Base-by-base conservation (phyloP, 2,329 filamentous ascomycete genomes). In the Aaosphaeria pasadenensis region DNA sequence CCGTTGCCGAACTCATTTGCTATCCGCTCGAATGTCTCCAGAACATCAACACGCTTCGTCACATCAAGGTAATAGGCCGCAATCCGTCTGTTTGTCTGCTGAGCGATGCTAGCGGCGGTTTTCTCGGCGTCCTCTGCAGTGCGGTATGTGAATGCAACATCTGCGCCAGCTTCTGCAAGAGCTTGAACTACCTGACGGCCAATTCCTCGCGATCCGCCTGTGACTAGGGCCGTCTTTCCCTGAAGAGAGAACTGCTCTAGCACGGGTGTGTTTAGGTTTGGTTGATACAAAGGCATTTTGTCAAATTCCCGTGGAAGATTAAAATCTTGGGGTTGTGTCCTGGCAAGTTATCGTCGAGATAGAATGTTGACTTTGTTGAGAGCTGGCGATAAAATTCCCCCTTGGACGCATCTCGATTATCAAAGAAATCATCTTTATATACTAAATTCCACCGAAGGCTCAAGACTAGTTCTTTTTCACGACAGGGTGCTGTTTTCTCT, bases 171-270 rank as follows among this genome's bases (percentile, higher is more conserved):
- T 53, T 67, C 63, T 1, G 62, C 63, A 42, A 66, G 56, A 9
- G 51, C 58, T 42, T 53, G 50, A 9, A 53, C 56, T 5, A 57
- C 58, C 3, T 48, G 42, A n/a, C 54, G 49, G 1, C 83, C 83
- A 54, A 86, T 80, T 51, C 82, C 82, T 54, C 83, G 70, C 6
- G 64, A 67, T 17, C 69, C 71, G 39, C 71, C 71, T 17, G 71
- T 73, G 32, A 73, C 59, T 38, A 71, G 59, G 30, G 71, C 65
- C 6, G 67, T 65, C 53, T 71, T 71, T 47, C 60, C 68, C 46
- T 64, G 47, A 11, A 56, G 48, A 11, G 49, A 55, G 47, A 58
- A 58, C 33, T 52, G 7, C 39, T 11, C 17, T 11, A 41, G 39
- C 11, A 41, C 39, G 7, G 39, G 39, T 11, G 28, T 41, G 39